Conservation (phyloP, 805 yeast genomes). For the Candida nanaspora region DNA sequence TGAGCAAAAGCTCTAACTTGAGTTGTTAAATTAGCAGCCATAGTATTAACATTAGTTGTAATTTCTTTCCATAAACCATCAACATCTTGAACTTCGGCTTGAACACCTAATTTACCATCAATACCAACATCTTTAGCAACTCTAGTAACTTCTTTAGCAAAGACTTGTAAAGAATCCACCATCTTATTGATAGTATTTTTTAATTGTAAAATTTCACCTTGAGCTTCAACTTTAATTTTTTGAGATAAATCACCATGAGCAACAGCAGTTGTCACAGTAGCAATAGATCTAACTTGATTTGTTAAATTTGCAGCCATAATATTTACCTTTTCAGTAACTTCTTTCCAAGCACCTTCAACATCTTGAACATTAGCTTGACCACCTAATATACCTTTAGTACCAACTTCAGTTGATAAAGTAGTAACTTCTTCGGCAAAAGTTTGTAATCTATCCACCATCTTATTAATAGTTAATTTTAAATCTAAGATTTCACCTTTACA, state of each 20-base stretch:
- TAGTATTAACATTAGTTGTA: constrained; percentile 84
- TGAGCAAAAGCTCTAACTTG: constrained; percentile 93
- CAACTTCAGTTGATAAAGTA: constrained; percentile 83
- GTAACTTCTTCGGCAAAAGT: constrained; percentile 80
- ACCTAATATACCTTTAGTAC: constrained; percentile 76
- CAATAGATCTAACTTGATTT: constrained; percentile 82
- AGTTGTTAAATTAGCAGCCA: constrained; percentile 90
- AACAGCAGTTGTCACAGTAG: constrained; percentile 86
- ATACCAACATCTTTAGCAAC: constrained; percentile 93
- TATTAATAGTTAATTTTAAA: constrained; percentile 75
- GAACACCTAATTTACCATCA: constrained; percentile 88
- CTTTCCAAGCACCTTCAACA: constrained; percentile 85
- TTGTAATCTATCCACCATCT: constrained; percentile 83
- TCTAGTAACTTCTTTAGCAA: constrained; percentile 82
- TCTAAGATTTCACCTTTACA: constrained; percentile 75
- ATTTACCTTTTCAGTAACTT: constrained; percentile 81
- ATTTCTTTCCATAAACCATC: constrained; percentile 91
- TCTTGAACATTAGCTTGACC: constrained; percentile 86
- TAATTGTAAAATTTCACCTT: constrained; percentile 82
- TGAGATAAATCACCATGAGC: constrained; percentile 85
- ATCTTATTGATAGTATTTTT: constrained; percentile 83
- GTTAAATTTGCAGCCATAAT: constrained; percentile 85
- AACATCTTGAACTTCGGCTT: constrained; percentile 84
- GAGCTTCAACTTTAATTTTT: constrained; percentile 83
- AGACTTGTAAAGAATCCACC: constrained; percentile 86